These are phyloP conservation scores for Pythium phragmiticola DNA, from an alignment of 352 stramenopile genomes.

Conservation along the genomic window DNA sequence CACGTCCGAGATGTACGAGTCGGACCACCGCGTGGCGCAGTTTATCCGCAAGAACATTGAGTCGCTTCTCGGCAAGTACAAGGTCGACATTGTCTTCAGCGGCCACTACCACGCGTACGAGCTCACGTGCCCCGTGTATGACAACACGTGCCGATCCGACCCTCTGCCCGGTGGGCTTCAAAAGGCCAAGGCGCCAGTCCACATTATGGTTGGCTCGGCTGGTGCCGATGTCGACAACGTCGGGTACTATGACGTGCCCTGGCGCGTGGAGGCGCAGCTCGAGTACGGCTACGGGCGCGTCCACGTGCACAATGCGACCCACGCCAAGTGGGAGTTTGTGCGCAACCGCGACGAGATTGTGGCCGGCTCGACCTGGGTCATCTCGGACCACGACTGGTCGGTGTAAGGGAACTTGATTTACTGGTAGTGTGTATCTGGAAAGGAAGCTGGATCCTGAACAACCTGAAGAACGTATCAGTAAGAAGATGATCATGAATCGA, in stretches of 20 bases:
- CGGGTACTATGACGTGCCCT: constrained; percentile 19
- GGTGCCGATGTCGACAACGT: constrained; percentile 25
- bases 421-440: no score
- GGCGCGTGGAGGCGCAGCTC: constrained; percentile 16
- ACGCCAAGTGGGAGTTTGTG: constrained; percentile 31
- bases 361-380: constrained; percentile 22
- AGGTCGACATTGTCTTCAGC: constrained; percentile 29
- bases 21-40: constrained; percentile 15
- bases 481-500: background rate
- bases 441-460: background rate
- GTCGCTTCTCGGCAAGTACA: constrained; percentile 25
- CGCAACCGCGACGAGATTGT: constrained; percentile 15
- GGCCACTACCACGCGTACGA: constrained; percentile 37
- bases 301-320: constrained; percentile 29
- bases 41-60: constrained; percentile 22
- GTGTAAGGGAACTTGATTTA: background rate
- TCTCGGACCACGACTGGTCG: constrained; percentile 28
- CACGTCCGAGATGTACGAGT: constrained; percentile 12
- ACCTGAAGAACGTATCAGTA: background rate
- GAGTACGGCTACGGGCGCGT: constrained; percentile 32
- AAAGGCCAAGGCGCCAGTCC: constrained; percentile 18
- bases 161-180: background rate
- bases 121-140: constrained; percentile 24
- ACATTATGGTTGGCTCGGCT: constrained; percentile 34
- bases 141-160: constrained; percentile 2